Evolutionary conservation across 495 filamentous ascomycete genomes (phyloP).

Genomic region (Recurvomyces mirabilis): DNA sequence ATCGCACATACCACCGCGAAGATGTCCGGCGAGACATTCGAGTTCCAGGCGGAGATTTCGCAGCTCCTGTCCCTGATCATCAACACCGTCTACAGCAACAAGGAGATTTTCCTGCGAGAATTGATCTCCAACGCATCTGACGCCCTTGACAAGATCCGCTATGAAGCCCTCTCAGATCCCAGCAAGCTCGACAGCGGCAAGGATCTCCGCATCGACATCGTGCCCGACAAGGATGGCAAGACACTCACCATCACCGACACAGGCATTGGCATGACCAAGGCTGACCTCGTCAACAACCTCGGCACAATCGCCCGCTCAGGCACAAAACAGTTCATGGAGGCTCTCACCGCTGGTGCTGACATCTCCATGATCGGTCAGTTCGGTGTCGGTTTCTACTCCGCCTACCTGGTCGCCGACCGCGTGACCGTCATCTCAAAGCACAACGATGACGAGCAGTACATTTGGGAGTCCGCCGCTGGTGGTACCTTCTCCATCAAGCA

Average conservation of each 20-base stretch:
- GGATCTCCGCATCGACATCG: constrained; percentile 96
- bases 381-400: constrained; percentile 99
- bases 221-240: constrained; percentile 92
- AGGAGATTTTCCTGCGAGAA: constrained; percentile 99
- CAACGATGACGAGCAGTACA: constrained; percentile 99
- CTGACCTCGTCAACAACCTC: constrained; percentile 93
- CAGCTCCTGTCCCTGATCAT: constrained; percentile 98
- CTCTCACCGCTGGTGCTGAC: constrained; percentile 92
- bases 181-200: constrained; percentile 92
- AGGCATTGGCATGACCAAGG: constrained; percentile 99
- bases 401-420: constrained; percentile 94
- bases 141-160: constrained; percentile 99
- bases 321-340: constrained; percentile 99
- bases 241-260: constrained; percentile 93
- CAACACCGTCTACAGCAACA: constrained; percentile 99
- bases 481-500: constrained; percentile 90
- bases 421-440: constrained; percentile 94
- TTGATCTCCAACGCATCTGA: constrained; percentile 95
- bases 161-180: constrained; percentile 92
- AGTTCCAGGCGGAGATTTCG: constrained; percentile 99
- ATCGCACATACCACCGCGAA: constrained; percentile 33
- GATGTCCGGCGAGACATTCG: constrained; percentile 85
- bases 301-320: constrained; percentile 98
- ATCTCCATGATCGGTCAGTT: constrained; percentile 99
- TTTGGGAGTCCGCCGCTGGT: constrained; percentile 96